phyloP scores from a whole-genome alignment of 345 rosid genomes.

The Odontarrhena argentea region DNA sequence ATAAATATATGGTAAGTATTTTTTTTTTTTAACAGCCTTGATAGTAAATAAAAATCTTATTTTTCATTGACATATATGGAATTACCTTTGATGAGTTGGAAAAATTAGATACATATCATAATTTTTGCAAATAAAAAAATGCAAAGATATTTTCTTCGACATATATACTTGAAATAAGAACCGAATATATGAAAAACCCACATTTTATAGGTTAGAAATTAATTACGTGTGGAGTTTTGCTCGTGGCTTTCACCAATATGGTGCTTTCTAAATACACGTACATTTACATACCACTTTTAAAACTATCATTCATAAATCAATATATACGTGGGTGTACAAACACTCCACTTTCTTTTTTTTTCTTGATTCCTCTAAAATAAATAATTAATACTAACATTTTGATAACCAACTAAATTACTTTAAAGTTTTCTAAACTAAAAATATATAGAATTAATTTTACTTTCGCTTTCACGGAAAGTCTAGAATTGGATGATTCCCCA shows the following conservation, averaged over 20 bases:
- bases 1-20: no score
- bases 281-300: constrained; percentile 31
- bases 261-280: constrained; percentile 32
- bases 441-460: constrained; percentile 2
- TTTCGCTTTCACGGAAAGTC: constrained; percentile 43
- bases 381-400: background rate
- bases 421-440: background rate
- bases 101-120: background rate
- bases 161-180: constrained; percentile 16
- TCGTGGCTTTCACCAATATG: constrained; percentile 46
- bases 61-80: background rate
- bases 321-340: no score
- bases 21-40: no score
- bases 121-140: constrained; percentile 17
- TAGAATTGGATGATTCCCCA: constrained; percentile 38
- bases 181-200: constrained; percentile 10
- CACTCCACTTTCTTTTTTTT: background rate
- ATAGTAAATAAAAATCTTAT: no score
- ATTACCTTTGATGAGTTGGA: background rate
- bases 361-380: no score
- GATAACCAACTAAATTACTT: background rate
- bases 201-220: constrained; percentile 24
- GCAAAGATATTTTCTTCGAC: constrained; percentile 29
- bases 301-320: constrained; percentile 16
- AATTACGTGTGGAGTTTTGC: constrained; percentile 40